Evolutionary conservation across 176 grass and related monocot genomes (phyloP).

Genomic region (Carex scoparia): DNA sequence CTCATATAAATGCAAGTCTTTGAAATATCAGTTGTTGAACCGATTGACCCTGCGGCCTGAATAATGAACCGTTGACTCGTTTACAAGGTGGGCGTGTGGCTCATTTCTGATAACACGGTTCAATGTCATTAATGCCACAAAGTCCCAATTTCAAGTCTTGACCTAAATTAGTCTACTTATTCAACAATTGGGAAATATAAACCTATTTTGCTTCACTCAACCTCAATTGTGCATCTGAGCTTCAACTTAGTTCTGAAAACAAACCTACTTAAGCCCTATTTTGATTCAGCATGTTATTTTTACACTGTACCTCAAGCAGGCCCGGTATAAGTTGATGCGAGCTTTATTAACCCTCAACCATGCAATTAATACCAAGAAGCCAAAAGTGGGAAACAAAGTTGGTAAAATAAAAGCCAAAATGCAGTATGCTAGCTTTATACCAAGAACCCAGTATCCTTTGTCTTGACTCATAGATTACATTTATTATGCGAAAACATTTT

Average conservation of each 20-base stretch:
- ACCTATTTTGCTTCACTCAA: not conserved
- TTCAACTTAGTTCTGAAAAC: not conserved
- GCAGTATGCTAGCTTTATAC: not conserved
- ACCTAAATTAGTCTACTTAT: not conserved
- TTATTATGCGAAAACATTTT: not conserved
- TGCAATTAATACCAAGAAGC: not conserved
- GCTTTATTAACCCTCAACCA: not conserved
- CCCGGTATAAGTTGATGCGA: not conserved
- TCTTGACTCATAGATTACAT: not conserved
- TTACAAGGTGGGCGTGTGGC: too few species aligned
- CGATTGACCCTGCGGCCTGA: too few species aligned
- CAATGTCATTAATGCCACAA: not conserved
- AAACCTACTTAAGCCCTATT: not conserved
- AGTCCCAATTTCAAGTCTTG: not conserved
- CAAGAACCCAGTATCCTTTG: not conserved
- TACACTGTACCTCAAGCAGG: not conserved
- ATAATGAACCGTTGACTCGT: too few species aligned
- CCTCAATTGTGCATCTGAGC: not conserved
- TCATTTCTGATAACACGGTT: not conserved
- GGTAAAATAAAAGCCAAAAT: not conserved
- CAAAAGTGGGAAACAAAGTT: not conserved
- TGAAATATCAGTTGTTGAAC: too few species aligned
- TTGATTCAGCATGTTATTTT: not conserved
- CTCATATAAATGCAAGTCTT: too few species aligned
- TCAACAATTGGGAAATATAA: not conserved